phyloP scores from a whole-genome alignment of 2,329 filamentous ascomycete genomes.

The Fusarium miscanthi region DNA sequence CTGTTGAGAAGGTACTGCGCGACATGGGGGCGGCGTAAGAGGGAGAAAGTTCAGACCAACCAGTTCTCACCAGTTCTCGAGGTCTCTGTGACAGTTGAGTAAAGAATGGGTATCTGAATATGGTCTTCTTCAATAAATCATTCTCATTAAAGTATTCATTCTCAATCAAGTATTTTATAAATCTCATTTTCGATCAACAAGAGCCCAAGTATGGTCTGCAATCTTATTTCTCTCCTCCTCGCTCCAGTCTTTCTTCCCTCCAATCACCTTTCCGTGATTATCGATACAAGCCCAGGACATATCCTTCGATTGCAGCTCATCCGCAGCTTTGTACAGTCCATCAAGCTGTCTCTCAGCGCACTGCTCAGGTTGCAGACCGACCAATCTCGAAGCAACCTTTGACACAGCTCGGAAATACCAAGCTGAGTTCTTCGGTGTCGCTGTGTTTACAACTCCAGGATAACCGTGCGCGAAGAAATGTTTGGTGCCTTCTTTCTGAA shows the following conservation, averaged over 20 bases:
- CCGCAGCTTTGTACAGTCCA: slow-evolving; percentile 30
- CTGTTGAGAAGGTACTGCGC: neutral
- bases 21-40: neutral
- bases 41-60: fast-evolving
- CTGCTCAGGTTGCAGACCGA: slow-evolving; percentile 42
- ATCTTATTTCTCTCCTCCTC: slow-evolving; percentile 46
- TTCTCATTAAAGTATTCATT: no score
- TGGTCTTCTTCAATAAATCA: neutral
- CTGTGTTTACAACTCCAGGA: slow-evolving; percentile 51
- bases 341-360: slow-evolving; percentile 46
- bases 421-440: neutral
- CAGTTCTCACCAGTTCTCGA: neutral
- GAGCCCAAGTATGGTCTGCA: slow-evolving; percentile 47
- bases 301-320: slow-evolving; percentile 10
- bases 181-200: neutral
- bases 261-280: slow-evolving; percentile 41
- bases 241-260: slow-evolving; percentile 42
- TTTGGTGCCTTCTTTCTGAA: neutral
- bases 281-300: slow-evolving; percentile 47
- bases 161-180: no score
- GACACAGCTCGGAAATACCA: slow-evolving; percentile 42
- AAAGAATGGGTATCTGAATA: fast-evolving
- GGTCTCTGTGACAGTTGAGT: neutral
- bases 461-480: slow-evolving; percentile 54
- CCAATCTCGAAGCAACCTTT: slow-evolving; percentile 47